Evolutionary conservation across 2,329 filamentous ascomycete genomes (phyloP), one percentile per base, ranked within the genome.

Genomic region (Ceratocystis colombiana): DNA sequence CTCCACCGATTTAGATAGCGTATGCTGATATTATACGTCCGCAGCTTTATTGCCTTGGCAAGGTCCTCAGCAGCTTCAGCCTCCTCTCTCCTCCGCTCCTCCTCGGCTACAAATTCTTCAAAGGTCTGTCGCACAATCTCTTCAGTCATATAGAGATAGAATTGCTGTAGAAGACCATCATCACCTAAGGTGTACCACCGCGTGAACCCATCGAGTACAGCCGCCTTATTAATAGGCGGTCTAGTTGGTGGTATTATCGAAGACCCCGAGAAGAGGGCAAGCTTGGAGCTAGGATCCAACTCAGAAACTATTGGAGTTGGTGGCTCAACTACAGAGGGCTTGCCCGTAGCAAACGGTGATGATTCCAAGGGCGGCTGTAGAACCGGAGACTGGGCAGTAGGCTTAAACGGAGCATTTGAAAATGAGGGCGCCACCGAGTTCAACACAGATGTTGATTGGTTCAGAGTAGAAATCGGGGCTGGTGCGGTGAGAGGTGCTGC

Each of bases 1-100:
- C 78, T 79, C 83, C 83, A 85, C 20, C 76, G 75, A 70, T 84
- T 84, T 68, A 84, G 84, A 71, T 77, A 85, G 61, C 79, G 83
- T 67, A 84, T 74, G 12, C 75, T 74, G 37, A 85, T 74, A 65
- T 76, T 83, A 70, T 81, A 79, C 2, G 70, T 71, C 46, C 79
- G 77, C 69, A 80, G 83, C n/a, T 75, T 72, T 17, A 76, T 74
- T 15, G 81, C 81, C 64, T 80, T 74, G 1, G 76, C 76, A 72
- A 80, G 57, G 71, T 79, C 71, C 68, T 72, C 70, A 20, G 78
- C 77, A 50, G 83, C 80, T 70, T 82, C 80, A 66, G 82, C 80
- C 61, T 73, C 76, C 22, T 72, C 74, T 61, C 70, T 75, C 48
- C 76, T 76, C 65, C 79, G 77, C 20, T 75, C 74, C 67, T 78